Base-by-base conservation (phyloP, 2,329 filamentous ascomycete genomes). In the Pleoardoris graminearum region DNA sequence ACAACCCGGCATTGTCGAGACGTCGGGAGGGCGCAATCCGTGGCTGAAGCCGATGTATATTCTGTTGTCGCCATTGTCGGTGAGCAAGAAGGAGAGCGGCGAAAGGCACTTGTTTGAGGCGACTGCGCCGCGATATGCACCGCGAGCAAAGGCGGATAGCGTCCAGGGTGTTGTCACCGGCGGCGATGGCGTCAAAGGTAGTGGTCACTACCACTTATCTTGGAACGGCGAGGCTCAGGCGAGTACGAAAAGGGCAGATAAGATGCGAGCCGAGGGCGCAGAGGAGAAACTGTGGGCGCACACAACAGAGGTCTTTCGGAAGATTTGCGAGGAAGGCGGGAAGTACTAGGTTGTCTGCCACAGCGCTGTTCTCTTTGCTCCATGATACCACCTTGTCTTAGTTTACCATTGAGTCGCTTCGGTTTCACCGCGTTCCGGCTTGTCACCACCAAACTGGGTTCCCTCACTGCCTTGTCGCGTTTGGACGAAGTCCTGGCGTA, bases 51-150 rank as follows among this genome's bases (percentile, higher is more conserved):
- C 38, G 1, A 2, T 60, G 10, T 41, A 52, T 19, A 19, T 61
- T 10, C 21, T 65, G 14, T 17, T 59, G n/a, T 60, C 54, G 36
- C 58, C 59, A 2, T 50, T 63, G 29, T 53, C 54, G 21, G 63
- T 71, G 16, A 51, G 50, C 30, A 50, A 63, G 19, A 46, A 43
- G 45, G 70, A 72, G 54, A 69, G 63, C 44, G 69, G 70, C 5
- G 67, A 72, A 60, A 58, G 70, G 30, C 69, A 72, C 63, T 48
- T 71, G 36, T 73, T 57, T 38, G 63, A 62, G 23, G 50, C 65
- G 33, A 71, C 69, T 8, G 65, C 59, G n/a, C 56, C 58, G 16
- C 37, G 44, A 10, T 72, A 63, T 51, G 61, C 62, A 7, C 56
- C 66, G 3, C 54, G 48, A 44, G 51, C 50, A 3, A 54, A 39